phyloP scores from a whole-genome alignment of 2,329 filamentous ascomycete genomes.

The Leptographium radiaticola region DNA sequence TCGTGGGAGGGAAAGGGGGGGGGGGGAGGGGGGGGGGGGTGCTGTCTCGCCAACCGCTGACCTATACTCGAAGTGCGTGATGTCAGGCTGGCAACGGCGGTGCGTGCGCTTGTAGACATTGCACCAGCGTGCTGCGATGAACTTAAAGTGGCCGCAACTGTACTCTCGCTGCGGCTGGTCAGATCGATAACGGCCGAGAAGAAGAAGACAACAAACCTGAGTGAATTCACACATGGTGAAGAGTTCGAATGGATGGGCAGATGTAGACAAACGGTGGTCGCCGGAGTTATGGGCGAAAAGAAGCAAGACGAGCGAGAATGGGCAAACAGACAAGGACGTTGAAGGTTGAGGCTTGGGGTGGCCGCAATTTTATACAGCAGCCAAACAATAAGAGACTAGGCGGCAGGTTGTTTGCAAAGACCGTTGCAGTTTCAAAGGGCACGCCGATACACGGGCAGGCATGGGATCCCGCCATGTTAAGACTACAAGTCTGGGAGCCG shows the following conservation, averaged over 20 bases:
- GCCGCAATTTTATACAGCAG: not conserved
- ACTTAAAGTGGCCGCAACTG: constrained; percentile 22
- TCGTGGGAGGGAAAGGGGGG: not conserved
- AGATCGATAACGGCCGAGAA: not conserved
- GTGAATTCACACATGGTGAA: constrained; percentile 36
- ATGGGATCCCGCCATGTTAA: not conserved
- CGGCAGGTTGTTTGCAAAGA: too few relatives aligned
- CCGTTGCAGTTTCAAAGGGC: too few relatives aligned
- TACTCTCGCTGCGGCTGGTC: constrained; percentile 15
- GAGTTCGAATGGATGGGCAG: not conserved
- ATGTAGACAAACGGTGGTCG: not conserved
- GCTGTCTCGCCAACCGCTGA: constrained; percentile 1
- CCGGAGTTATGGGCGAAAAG: not conserved
- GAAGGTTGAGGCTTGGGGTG: not conserved
- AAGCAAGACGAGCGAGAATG: not conserved
- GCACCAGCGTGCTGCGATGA: constrained; percentile 23
- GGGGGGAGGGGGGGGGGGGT: too few relatives aligned
- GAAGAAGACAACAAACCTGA: constrained; percentile 23
- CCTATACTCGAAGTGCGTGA: constrained; percentile 21
- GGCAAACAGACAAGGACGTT: too few relatives aligned
- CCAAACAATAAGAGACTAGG: not conserved
- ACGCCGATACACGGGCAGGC: too few relatives aligned
- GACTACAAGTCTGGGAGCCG: not conserved
- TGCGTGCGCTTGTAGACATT: constrained; percentile 19
- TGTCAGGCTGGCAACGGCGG: constrained; percentile 20